Conservation (phyloP, 495 filamentous ascomycete species). For the Penicillium subrubescens region DNA sequence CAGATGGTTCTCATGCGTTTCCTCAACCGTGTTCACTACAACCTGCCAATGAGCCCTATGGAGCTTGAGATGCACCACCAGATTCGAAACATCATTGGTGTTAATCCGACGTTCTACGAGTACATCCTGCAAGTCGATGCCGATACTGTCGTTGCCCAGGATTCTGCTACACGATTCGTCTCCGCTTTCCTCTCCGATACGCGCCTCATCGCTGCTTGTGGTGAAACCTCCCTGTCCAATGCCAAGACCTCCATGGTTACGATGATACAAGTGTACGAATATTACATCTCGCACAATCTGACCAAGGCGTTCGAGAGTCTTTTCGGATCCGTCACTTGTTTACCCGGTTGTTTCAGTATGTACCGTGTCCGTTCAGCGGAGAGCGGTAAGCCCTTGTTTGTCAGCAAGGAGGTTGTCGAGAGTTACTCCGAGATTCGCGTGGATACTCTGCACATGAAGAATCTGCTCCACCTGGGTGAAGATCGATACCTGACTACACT, state of each 20-base stretch:
- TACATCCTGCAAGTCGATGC: conserved; percentile 97
- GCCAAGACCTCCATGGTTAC: conserved; percentile 90
- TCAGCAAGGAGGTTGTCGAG: conserved; percentile 86
- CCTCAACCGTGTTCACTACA: conserved; percentile 97
- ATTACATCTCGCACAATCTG: conserved; percentile 98
- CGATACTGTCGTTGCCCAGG: conserved; percentile 89
- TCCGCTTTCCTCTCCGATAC: conserved; percentile 90
- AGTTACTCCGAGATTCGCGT: conserved; percentile 89
- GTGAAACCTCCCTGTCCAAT: conserved; percentile 91
- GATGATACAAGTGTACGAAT: conserved; percentile 99
- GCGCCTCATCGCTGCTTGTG: conserved; percentile 87
- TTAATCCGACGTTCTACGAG: conserved; percentile 98
- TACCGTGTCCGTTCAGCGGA: conserved; percentile 94
- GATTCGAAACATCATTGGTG: conserved; percentile 97
- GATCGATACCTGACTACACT: conserved; percentile 96
- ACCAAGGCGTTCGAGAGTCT: conserved; percentile 98
- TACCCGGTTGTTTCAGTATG: conserved; percentile 98
- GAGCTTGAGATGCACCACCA: conserved; percentile 99
- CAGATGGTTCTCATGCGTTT: conserved; percentile 99
- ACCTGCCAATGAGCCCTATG: conserved; percentile 90
- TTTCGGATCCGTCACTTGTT: conserved; percentile 95
- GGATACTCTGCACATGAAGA: conserved; percentile 99
- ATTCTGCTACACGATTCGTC: conserved; percentile 92
- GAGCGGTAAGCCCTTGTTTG: conserved; percentile 91
- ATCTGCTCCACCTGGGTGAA: conserved; percentile 86